Evolutionary conservation across 208 protist species (phyloP).

Genomic region (Trypanosomatidae sp.): DNA sequence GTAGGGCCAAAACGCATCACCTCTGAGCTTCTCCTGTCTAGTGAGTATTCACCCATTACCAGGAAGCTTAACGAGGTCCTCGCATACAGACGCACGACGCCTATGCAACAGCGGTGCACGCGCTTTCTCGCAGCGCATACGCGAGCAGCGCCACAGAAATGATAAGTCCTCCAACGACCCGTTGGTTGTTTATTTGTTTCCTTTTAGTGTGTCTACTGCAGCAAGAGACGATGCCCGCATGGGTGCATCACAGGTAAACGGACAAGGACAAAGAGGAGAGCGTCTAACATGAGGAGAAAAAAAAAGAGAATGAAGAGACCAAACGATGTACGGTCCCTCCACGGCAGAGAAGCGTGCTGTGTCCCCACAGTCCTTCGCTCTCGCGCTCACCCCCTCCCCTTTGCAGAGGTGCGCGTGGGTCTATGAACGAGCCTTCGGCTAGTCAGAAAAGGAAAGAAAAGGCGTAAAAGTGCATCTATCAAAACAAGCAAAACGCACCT

Average conservation of each 20-base stretch:
- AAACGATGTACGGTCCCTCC: background rate
- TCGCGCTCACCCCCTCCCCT: background rate
- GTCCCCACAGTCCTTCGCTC: background rate
- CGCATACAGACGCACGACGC: background rate
- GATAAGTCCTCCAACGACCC: background rate
- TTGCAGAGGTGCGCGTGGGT: conserved; percentile 3
- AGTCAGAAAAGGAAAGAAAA: conserved; percentile 7
- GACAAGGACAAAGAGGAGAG: background rate
- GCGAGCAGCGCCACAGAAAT: background rate
- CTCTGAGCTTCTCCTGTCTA: background rate
- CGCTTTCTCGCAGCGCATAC: background rate
- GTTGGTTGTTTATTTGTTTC: background rate
- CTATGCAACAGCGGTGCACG: background rate
- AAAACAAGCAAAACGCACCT: conserved; percentile 6
- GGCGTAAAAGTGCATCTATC: conserved; percentile 2
- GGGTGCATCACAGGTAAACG: background rate
- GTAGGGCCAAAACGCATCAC: background rate
- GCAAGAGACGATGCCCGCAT: background rate
- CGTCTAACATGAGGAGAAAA: background rate
- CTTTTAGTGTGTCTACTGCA: background rate
- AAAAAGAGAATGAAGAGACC: background rate
- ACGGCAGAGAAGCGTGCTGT: background rate
- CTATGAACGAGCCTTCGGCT: conserved; percentile 1
- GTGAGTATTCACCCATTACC: background rate
- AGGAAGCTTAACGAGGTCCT: no score